Base-by-base conservation (phyloP, 768 basidiomycete genomes). In the Pisolithus marmoratus region DNA sequence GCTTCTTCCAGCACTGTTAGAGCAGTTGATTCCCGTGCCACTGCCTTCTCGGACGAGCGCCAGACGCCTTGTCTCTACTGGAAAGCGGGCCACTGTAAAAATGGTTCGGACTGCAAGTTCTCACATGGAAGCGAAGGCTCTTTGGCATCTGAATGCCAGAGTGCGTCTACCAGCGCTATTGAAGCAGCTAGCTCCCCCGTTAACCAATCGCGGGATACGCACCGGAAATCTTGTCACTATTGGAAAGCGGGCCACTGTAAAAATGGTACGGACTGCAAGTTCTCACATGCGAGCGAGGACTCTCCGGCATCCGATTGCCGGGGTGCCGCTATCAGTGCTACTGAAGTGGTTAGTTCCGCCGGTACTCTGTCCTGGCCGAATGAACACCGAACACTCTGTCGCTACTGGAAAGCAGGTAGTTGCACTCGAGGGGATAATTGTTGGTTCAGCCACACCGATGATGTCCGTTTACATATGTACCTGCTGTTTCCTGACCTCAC, bases 391-490 rank as follows among this genome's bases (percentile, higher is more conserved):
- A 31, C 29, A 31, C 8, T 31, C 29, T 50, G 49, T 19, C 38
- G 26, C 22, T 40, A 24, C 27, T 50, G 49, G 49, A 50, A 42
- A 41, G 36, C 40, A 5, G 49, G 38, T 4, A 5, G 24, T 12
- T 50, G 49, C 22, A 24, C 5, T 12, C 27, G 38, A 31, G 49
- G 49, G 4, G 49, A 31, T 31, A 8, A 27, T 8, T 50, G 49
- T n/a, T 29, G 23, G 19, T 50, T 23, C 31, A 4, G 7, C 19
- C 49, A 50, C 8, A 17, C 26, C 40, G 26, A 50, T 14, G 38
- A 50, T 24, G 49, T 49, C 70, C 70, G 45, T 31, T 31, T 9
- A 31, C 11, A 31, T 9, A 8, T 31, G 8, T 31, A 11, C 9
- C 7, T 31, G 7, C 29, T 31, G 29, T 2, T 31, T 31, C 29